A percentile compares a stretch with the other conserved stretches of the same genome.
These are phyloP conservation scores for Nicotiana benthamiana DNA, from an alignment of 257 asterid species.

Conservation along the genomic window DNA sequence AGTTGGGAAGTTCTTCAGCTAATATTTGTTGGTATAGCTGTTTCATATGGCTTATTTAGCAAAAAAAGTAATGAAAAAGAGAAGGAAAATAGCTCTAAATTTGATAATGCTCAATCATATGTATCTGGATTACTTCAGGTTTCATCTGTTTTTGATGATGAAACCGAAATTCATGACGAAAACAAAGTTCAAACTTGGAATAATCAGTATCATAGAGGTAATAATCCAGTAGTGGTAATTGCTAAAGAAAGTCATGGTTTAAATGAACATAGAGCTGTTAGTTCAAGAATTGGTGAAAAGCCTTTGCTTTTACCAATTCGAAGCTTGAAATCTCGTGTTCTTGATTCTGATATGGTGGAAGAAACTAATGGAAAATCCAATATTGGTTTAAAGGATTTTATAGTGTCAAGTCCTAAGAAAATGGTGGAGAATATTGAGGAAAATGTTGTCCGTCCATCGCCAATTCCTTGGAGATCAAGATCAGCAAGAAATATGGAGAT, in stretches of 20 bases:
- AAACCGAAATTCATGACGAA: conserved; percentile 39
- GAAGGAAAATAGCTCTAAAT: conserved; percentile 27
- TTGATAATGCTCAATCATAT: conserved; percentile 57
- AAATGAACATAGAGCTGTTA: conserved; percentile 11
- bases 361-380: conserved; percentile 4
- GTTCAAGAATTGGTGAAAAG: conserved; percentile 40
- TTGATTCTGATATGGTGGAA: neutral
- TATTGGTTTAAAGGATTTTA: conserved; percentile 15
- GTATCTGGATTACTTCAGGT: conserved; percentile 65
- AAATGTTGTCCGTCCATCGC: conserved; percentile 54
- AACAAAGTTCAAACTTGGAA: conserved; percentile 51
- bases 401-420: conserved; percentile 14
- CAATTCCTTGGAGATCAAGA: conserved; percentile 90
- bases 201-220: conserved; percentile 62
- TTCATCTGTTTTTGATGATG: conserved; percentile 88
- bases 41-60: conserved; percentile 90
- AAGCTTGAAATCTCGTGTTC: conserved; percentile 66
- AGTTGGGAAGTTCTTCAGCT: conserved; percentile 94
- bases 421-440: conserved; percentile 34
- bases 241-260: conserved; percentile 29
- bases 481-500: conserved; percentile 55
- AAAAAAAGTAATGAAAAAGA: conserved; percentile 53
- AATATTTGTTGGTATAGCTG: conserved; percentile 83
- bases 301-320: conserved; percentile 81
- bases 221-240: conserved; percentile 44